These are phyloP conservation scores for Echinosophora koreensis DNA, from an alignment of 306 rosid genomes.

Conservation along the genomic window DNA sequence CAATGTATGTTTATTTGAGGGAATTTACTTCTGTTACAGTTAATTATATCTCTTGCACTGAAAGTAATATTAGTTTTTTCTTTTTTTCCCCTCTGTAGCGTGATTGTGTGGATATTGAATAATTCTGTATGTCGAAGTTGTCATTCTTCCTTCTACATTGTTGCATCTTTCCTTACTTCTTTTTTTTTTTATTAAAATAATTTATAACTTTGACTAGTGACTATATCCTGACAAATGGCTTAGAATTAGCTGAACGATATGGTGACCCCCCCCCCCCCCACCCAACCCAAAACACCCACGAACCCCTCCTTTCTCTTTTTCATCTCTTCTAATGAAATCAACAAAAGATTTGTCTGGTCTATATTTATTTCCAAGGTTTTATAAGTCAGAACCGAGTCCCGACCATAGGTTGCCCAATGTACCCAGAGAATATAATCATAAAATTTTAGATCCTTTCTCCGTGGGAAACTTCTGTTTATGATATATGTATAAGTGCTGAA, in stretches of 20 bases:
- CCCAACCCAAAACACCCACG: no score
- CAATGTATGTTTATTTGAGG: constrained; percentile 9
- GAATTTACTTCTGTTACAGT: background rate
- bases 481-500: background rate
- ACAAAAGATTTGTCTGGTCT: background rate
- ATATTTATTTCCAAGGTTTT: constrained; percentile 26
- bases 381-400: constrained; percentile 2
- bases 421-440: background rate
- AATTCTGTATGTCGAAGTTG: background rate
- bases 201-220: background rate
- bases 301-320: no score
- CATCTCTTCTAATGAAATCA: no score
- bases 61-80: background rate
- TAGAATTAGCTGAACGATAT: background rate
- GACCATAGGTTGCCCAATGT: constrained; percentile 9
- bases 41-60: background rate
- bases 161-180: constrained; percentile 27
- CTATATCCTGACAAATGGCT: constrained; percentile 7
- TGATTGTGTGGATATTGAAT: constrained; percentile 32
- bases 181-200: background rate
- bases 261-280: background rate
- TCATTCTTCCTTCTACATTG: constrained; percentile 9
- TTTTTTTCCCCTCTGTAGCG: background rate
- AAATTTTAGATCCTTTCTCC: background rate
- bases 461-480: background rate